These are phyloP conservation scores for Amaranthus cruentus DNA, from an alignment of 148 eudicot species.

Conservation along the genomic window DNA sequence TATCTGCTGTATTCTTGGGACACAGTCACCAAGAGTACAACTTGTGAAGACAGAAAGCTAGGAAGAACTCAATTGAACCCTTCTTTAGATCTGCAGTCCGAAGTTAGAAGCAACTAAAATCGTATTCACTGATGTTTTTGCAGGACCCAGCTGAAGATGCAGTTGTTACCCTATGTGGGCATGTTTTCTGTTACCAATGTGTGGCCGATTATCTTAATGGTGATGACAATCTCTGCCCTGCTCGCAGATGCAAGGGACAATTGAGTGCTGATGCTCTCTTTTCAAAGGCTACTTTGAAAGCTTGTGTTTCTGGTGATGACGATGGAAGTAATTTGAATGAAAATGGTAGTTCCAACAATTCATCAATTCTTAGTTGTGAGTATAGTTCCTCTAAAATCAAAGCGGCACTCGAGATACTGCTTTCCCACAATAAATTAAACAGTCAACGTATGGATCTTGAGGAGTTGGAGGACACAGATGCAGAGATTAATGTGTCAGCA, in stretches of 20 bases:
- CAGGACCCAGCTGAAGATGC: slow-evolving; percentile 99
- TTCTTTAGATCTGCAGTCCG: neutral
- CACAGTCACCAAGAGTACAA: neutral
- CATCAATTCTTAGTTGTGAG: slow-evolving; percentile 46
- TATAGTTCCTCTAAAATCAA: slow-evolving; percentile 79
- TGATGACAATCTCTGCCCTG: slow-evolving; percentile 87
- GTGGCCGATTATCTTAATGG: slow-evolving; percentile 71
- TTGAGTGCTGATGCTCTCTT: slow-evolving; percentile 70
- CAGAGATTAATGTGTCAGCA: slow-evolving; percentile 15
- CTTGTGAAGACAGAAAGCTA: neutral
- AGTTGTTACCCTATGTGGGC: slow-evolving; percentile 81
- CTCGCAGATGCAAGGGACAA: slow-evolving; percentile 66
- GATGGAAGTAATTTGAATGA: slow-evolving; percentile 36
- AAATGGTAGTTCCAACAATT: slow-evolving; percentile 37
- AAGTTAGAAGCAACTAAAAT: slow-evolving; percentile 3
- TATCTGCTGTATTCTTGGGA: neutral
- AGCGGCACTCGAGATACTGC: slow-evolving; percentile 63
- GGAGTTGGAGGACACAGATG: slow-evolving; percentile 29
- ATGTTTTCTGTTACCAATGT: slow-evolving; percentile 94
- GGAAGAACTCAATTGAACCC: neutral
- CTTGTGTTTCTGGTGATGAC: slow-evolving; percentile 56
- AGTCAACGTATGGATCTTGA: slow-evolving; percentile 35
- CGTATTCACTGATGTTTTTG: slow-evolving; percentile 20
- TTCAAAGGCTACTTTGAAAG: slow-evolving; percentile 61
- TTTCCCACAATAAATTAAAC: slow-evolving; percentile 45